Evolutionary conservation across 164 flowering plant genomes (phyloP).

Genomic region (Pachysandra terminalis): DNA sequence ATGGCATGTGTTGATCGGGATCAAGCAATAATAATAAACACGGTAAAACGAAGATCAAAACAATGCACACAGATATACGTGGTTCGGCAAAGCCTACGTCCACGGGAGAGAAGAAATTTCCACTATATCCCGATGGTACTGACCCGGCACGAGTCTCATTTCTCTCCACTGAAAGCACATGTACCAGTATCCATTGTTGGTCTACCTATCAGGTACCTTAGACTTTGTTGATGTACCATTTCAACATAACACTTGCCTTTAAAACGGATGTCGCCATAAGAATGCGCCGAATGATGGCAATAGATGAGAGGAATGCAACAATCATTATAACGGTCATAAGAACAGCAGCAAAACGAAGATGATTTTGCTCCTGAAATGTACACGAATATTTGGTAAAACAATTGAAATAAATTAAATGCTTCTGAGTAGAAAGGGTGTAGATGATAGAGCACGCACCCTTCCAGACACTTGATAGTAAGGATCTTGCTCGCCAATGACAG

Average conservation of each 20-base stretch:
- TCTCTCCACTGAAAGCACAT: not conserved
- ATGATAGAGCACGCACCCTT: conserved; percentile 58
- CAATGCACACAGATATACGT: too few relatives aligned
- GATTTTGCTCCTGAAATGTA: conserved; percentile 68
- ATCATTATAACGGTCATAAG: conserved; percentile 75
- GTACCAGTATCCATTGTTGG: not conserved
- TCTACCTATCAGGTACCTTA: not conserved
- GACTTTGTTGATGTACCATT: not conserved
- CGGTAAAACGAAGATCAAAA: too few relatives aligned
- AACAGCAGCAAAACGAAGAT: conserved; percentile 68
- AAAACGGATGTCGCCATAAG: conserved; percentile 95
- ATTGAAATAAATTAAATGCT: not conserved
- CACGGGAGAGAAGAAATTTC: too few relatives aligned
- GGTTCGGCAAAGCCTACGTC: too few relatives aligned
- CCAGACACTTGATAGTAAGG: conserved; percentile 68
- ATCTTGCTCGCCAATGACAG: conserved; percentile 86
- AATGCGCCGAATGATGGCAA: conserved; percentile 88
- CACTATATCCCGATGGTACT: too few relatives aligned
- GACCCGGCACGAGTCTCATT: too few relatives aligned
- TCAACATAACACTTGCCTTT: conserved; percentile 55
- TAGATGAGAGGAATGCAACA: conserved; percentile 70
- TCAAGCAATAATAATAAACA: too few relatives aligned
- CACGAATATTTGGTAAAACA: not conserved
- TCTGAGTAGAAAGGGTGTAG: conserved; percentile 2
- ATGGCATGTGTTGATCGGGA: not conserved